phyloP scores from a whole-genome alignment of 768 basidiomycete genomes.

The Mycena maculata region DNA sequence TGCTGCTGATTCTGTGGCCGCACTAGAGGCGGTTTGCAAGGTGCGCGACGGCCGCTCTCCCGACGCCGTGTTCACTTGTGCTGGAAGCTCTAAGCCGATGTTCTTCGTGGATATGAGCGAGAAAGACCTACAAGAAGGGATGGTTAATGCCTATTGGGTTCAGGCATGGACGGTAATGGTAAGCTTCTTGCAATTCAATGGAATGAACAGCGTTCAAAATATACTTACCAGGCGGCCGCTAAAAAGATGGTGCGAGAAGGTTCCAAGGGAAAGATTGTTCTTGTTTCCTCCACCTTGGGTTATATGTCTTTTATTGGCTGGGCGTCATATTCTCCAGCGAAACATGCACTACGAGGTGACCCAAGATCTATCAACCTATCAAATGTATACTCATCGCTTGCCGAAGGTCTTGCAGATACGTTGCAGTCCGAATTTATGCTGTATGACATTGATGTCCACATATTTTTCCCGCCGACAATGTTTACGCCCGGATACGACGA shows the following conservation, averaged over 20 bases:
- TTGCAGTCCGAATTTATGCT: conserved; percentile 83
- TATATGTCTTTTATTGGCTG: conserved; percentile 85
- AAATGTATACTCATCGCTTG: not conserved
- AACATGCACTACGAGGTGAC: conserved; percentile 86
- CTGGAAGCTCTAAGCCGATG: conserved; percentile 76
- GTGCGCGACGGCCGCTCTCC: conserved; percentile 70
- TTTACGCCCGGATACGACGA: conserved; percentile 78
- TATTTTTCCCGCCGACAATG: conserved; percentile 88
- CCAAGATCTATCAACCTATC: not conserved
- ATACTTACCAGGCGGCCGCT: conserved; percentile 64
- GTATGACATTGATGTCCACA: conserved; percentile 82
- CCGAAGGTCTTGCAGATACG: conserved; percentile 81
- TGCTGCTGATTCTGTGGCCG: conserved; percentile 63
- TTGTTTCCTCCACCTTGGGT: conserved; percentile 80
- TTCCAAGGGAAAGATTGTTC: conserved; percentile 77
- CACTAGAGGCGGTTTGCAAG: conserved; percentile 69
- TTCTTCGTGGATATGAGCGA: conserved; percentile 81
- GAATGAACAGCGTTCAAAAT: not conserved
- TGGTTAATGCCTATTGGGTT: conserved; percentile 59
- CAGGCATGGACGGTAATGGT: conserved; percentile 71
- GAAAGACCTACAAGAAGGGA: conserved; percentile 60
- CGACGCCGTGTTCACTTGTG: conserved; percentile 84
- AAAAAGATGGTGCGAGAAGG: conserved; percentile 70
- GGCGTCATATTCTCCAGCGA: conserved; percentile 82
- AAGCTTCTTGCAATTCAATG: conserved; percentile 21